Base-by-base conservation (phyloP, 2,329 filamentous ascomycete species). In the Colletotrichum phormii region DNA sequence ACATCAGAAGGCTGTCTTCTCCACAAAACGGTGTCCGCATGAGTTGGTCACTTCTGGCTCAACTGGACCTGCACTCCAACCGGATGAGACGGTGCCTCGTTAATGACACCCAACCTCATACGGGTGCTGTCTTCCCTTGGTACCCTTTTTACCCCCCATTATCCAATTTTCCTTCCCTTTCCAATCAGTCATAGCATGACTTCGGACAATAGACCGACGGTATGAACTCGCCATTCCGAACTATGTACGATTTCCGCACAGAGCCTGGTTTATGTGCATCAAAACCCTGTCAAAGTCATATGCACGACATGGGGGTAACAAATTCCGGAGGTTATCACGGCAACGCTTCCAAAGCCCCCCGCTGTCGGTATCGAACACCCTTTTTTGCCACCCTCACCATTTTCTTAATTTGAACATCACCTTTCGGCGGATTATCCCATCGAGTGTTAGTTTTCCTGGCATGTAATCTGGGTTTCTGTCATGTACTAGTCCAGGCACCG, bases 301-400 rank as follows among this genome's bases (percentile, higher is more conserved):
- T 73, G 60, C 67, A 71, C 67, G 71, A 73, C 71, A 61, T 71
- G 71, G 71, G 59, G 65, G 22, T 33, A 22, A 37, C 54, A 57
- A 61, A 51, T 42, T 73, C 60, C 54, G 60, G 46, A 71, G 60
- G 46, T 55, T 65, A 55, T 71, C 67, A 66, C 60, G 70, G 61
- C 46, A 70, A 59, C 42, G 55, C 42, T 53, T 18, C 49, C 12
- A 54, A 37, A 37, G 54, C 42, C 24, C 33, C 15, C 33, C 18
- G 42, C 18, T 49, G 18, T 49, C 24, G 35, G 33, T 37, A 22
- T 55, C 5, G 15, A 55, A 11, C 24, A 26, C 26, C 22, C n/a
- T 54, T 57, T 24, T 37, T 33, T 61, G 53, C 29, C 37, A 51
- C 35, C 13, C 29, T 29, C 49, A 5, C 53, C 51, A 24, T 31